Percentiles rank a stretch among this genome's conserved stretches.
Conservation (phyloP, 768 basidiomycete genomes). For the Cystobasidium ongulense region DNA sequence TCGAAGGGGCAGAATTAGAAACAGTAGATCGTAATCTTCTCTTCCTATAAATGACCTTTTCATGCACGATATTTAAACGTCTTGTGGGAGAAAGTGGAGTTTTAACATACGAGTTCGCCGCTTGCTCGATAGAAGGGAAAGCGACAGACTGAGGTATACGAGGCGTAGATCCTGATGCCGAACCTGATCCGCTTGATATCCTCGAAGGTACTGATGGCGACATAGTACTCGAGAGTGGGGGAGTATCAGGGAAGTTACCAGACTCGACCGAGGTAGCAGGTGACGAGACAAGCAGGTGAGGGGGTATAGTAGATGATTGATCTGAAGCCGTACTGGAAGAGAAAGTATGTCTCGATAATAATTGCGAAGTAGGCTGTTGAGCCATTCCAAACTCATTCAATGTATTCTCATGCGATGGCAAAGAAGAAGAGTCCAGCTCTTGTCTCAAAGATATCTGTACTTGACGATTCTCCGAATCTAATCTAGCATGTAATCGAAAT, state of each 20-base stretch:
- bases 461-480: not conserved
- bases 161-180: not conserved
- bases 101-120: not conserved
- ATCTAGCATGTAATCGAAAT: not conserved
- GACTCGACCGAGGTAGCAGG: constrained; percentile 20
- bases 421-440: not conserved
- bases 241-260: constrained; percentile 8
- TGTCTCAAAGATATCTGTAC: constrained; percentile 1
- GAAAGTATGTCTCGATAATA: not conserved
- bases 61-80: not conserved
- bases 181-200: not conserved
- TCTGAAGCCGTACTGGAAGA: not conserved
- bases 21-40: not conserved
- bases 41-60: constrained; percentile 12
- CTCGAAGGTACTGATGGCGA: not conserved
- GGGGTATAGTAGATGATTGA: not conserved
- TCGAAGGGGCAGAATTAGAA: not conserved
- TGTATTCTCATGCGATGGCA: not conserved
- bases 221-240: not conserved
- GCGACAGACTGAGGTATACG: not conserved
- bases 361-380: not conserved
- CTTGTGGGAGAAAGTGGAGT: not conserved
- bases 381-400: not conserved
- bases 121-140: not conserved
- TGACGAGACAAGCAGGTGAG: constrained; percentile 14